Evolutionary conservation across 1,284 basidiomycete genomes (phyloP).

Genomic region (Fomitiporia mediterranea): DNA sequence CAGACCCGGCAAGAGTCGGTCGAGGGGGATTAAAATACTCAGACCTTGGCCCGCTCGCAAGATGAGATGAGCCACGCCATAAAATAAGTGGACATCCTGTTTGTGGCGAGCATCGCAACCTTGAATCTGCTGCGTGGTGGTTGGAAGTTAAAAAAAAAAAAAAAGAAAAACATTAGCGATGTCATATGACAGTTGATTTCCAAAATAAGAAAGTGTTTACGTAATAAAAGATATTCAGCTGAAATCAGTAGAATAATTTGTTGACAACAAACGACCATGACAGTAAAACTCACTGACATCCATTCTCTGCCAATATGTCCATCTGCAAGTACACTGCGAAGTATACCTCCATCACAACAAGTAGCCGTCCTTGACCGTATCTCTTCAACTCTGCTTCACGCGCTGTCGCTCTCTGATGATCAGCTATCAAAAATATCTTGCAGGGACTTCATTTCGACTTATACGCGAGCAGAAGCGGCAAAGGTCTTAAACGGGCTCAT

Average conservation of each 20-base stretch:
- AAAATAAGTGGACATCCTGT: slow-evolving; percentile 30
- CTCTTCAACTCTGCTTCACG: slow-evolving; percentile 39
- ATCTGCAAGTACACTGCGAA: slow-evolving; percentile 42
- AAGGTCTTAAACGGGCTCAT: slow-evolving; percentile 49
- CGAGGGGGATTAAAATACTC: slow-evolving; percentile 47
- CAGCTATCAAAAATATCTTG: slow-evolving; percentile 44
- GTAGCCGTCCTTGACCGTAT: slow-evolving; percentile 45
- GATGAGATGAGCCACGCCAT: slow-evolving; percentile 26
- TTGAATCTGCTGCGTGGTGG: slow-evolving; percentile 38
- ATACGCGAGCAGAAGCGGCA: slow-evolving; percentile 50
- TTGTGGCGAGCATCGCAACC: slow-evolving; percentile 48
- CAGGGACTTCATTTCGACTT: slow-evolving; percentile 50
- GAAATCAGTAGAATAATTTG: not conserved
- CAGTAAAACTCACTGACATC: slow-evolving; percentile 12
- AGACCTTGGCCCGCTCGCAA: slow-evolving; percentile 61
- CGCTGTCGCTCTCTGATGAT: slow-evolving; percentile 42
- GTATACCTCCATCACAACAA: slow-evolving; percentile 50
- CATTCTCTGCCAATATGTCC: slow-evolving; percentile 46
- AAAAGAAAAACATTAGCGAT: too few species aligned
- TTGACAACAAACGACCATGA: not conserved
- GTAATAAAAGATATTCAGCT: not conserved
- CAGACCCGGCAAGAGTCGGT: slow-evolving; percentile 48
- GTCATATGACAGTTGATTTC: too few species aligned
- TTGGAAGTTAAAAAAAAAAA: not conserved
- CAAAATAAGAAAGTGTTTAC: not conserved